Conservation (phyloP, 345 rosid genomes). For the Salix dunnii region DNA sequence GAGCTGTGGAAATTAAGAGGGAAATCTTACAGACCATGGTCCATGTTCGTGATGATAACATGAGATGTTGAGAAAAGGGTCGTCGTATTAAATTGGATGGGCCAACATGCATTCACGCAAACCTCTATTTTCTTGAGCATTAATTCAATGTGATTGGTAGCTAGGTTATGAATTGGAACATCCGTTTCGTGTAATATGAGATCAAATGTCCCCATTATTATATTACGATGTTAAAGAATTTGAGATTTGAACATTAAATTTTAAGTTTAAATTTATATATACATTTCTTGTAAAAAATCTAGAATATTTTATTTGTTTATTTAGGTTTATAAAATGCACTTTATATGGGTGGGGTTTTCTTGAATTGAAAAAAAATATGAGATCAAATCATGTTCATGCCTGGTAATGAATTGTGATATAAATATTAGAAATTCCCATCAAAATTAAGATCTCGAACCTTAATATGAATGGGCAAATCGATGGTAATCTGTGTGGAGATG, state of each 20-base stretch:
- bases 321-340: too few species aligned
- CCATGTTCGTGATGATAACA: not conserved
- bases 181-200: too few species aligned
- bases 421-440: too few species aligned
- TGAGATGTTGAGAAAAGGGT: not conserved
- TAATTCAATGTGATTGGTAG: not conserved
- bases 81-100: not conserved
- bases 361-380: too few species aligned
- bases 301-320: fast-evolving
- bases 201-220: too few species aligned
- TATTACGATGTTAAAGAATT: too few species aligned
- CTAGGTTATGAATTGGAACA: not conserved
- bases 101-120: not conserved
- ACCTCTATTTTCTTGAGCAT: not conserved
- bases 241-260: fast-evolving
- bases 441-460: too few species aligned
- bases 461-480: too few species aligned
- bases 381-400: too few species aligned
- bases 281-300: fast-evolving
- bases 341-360: too few species aligned
- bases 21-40: not conserved
- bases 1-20: not conserved
- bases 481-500: too few species aligned
- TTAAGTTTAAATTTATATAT: fast-evolving
- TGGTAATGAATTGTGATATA: too few species aligned